Evolutionary conservation across 257 asterid species (phyloP).

Genomic region (Capsicum baccatum): DNA sequence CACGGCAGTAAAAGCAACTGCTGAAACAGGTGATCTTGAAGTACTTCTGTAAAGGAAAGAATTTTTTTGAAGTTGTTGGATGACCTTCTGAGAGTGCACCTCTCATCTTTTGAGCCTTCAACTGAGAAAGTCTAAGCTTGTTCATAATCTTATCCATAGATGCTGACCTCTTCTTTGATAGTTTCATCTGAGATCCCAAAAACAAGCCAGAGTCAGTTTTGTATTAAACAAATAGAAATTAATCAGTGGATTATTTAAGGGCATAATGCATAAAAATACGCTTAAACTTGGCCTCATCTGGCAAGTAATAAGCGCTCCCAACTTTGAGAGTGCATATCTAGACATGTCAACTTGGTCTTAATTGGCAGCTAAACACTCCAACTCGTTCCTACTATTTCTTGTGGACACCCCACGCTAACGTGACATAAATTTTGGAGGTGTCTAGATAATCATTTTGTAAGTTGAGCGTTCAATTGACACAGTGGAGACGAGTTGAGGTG

Average conservation of each 20-base stretch:
- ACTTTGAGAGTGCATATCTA: too few species aligned
- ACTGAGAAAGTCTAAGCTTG: constrained; percentile 52
- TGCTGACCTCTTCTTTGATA: constrained; percentile 62
- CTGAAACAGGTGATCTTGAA: constrained; percentile 43
- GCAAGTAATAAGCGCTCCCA: too few species aligned
- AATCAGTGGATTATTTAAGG: neutral
- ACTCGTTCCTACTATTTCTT: too few species aligned
- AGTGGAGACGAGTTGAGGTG: too few species aligned
- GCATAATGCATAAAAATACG: too few species aligned
- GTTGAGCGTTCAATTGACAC: too few species aligned
- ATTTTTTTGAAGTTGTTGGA: constrained; percentile 29
- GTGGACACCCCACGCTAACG: too few species aligned
- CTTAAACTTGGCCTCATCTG: too few species aligned
- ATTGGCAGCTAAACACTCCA: too few species aligned
- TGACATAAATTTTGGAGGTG: too few species aligned
- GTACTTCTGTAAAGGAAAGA: constrained; percentile 38
- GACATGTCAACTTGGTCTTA: too few species aligned
- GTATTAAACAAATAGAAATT: neutral
- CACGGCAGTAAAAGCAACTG: constrained; percentile 45
- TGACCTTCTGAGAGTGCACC: constrained; percentile 35
- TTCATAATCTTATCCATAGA: constrained; percentile 64
- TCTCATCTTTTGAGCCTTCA: constrained; percentile 60
- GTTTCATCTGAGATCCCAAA: constrained; percentile 54
- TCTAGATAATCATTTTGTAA: too few species aligned
- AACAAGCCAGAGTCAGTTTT: neutral